phyloP scores from a whole-genome alignment of 257 asterid genomes.

The Nicotiana tomentosiformis region DNA sequence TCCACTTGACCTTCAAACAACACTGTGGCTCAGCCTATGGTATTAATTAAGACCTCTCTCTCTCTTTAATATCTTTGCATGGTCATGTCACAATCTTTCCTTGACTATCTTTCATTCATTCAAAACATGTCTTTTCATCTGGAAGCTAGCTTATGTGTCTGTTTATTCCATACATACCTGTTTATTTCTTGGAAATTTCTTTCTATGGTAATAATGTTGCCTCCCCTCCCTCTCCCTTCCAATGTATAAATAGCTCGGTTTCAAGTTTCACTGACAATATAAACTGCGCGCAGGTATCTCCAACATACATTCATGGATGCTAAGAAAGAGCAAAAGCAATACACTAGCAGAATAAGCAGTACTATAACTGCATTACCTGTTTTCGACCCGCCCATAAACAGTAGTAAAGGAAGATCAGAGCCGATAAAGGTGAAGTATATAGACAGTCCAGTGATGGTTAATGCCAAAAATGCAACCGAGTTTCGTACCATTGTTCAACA shows the following conservation, averaged over 20 bases:
- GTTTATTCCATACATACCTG: neutral
- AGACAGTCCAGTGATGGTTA: slow-evolving; percentile 22
- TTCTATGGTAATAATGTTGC: no score
- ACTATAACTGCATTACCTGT: no score
- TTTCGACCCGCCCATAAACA: no score
- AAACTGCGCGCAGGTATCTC: no score
- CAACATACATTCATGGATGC: no score
- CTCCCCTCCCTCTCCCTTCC: neutral
- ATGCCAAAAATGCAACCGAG: slow-evolving; percentile 24
- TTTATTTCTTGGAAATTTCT: neutral
- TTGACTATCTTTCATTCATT: neutral
- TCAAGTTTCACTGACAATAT: neutral
- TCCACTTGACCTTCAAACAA: no score
- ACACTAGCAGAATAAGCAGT: no score
- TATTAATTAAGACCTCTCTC: no score
- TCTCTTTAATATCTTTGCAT: neutral
- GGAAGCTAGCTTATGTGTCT: neutral
- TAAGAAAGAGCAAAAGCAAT: neutral
- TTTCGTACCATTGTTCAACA: slow-evolving; percentile 33
- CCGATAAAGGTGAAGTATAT: slow-evolving; percentile 29
- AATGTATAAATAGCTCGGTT: neutral
- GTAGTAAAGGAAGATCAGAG: slow-evolving; percentile 1
- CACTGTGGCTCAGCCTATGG: no score
- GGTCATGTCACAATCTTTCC: neutral
- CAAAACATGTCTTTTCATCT: neutral